These are phyloP conservation scores for Alternaria novae-zelandiae DNA, from an alignment of 2,329 filamentous ascomycete genomes.

Conservation along the genomic window DNA sequence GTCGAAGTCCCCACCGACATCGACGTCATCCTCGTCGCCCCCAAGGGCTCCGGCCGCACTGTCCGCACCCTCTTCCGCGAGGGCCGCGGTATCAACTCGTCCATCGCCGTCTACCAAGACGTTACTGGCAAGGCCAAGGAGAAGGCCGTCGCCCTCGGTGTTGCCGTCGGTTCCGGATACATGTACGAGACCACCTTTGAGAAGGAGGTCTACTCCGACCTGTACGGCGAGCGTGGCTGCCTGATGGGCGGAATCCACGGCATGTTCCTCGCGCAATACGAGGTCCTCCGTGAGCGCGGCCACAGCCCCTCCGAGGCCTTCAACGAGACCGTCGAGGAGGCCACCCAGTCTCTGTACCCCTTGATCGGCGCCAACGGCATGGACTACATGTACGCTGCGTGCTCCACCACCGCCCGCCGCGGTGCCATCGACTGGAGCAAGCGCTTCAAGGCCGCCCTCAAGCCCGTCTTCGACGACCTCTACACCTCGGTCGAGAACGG, in stretches of 20 bases:
- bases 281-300: constrained; percentile 98
- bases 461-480: constrained; percentile 97
- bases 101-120: constrained; percentile 97
- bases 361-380: constrained; percentile 97
- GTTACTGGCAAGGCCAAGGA: constrained; percentile 98
- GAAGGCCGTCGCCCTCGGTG: constrained; percentile 95
- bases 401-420: constrained; percentile 97
- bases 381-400: constrained; percentile 99
- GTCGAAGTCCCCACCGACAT: constrained; percentile 95
- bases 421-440: constrained; percentile 99
- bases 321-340: constrained; percentile 99
- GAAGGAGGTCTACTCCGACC: constrained; percentile 99
- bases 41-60: constrained; percentile 98
- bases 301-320: constrained; percentile 98
- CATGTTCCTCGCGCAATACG: constrained; percentile 99
- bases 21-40: constrained; percentile 98
- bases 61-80: constrained; percentile 99
- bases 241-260: constrained; percentile 99
- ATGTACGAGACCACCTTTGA: constrained; percentile 99
- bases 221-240: constrained; percentile 99
- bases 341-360: constrained; percentile 96
- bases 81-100: constrained; percentile 99
- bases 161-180: constrained; percentile 96
- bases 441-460: constrained; percentile 96
- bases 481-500: constrained; percentile 93